Evolutionary conservation across 495 filamentous ascomycete genomes (phyloP), one percentile per base, ranked within the genome.

Genomic region (Hapsidospora chrysogenum): DNA sequence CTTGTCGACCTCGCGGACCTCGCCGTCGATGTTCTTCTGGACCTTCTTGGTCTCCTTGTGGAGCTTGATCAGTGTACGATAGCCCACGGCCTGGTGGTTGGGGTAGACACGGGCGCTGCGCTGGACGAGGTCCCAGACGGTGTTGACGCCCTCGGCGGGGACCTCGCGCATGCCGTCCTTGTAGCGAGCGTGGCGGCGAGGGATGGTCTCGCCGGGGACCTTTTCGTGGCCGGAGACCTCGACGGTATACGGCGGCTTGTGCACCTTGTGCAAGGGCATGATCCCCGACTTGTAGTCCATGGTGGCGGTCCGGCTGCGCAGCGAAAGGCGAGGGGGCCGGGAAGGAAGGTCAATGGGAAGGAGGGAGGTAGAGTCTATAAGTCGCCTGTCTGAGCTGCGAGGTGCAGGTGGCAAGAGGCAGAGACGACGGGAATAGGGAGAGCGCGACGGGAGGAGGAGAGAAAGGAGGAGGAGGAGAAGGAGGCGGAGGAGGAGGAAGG

Each of bases 11-110:
- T 72, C 58, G 29, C 52, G 50, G 49, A 68, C 59, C 51, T 72
- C 53, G 38, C 75, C 75, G 43, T 78, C 70, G 27, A 78, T 54
- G n/a, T 70, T 51, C 56, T 78, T 78, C 53, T 70, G 66, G n/a
- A 77, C 54, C 53, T 74, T 74, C 54, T 76, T 80, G 8, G 49
- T 66, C 54, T 78, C 73, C 41, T 57, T 56, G 44, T 78, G 74
- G 5, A 54, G 67, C 43, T 63, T 50, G 46, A 80, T 51, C 10
- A 80, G 56, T 38, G 59, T 66, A 14, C 75, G 59, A 42, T 57
- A 57, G 33, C 70, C 75, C 37, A 77, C 46, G 29, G 73, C 74
- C 28, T 64, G 63, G 42, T 70, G 64, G 39, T 70, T 61, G 35
- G 58, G 65, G 42, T 57, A 70, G 42, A 58, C 69, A 17, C 56